phyloP scores from a whole-genome alignment of 106 monocot genomes.

The Apostasia ramifera region DNA sequence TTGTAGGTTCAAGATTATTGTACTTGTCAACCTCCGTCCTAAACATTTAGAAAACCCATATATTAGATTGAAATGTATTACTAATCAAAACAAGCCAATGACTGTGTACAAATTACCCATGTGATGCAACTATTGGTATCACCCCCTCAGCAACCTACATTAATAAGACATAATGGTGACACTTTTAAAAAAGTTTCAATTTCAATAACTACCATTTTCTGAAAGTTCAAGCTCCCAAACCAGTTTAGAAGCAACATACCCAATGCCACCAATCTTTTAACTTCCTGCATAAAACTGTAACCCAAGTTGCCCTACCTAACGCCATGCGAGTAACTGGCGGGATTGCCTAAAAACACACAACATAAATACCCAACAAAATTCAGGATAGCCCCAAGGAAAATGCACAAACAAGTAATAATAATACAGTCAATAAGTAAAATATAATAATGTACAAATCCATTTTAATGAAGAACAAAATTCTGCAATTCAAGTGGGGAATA shows the following conservation, averaged over 20 bases:
- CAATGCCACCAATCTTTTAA: constrained; percentile 97
- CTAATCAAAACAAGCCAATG: background rate
- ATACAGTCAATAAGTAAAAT: background rate
- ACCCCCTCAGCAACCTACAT: constrained; percentile 97
- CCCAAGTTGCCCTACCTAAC: constrained; percentile 86
- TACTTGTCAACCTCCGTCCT: constrained; percentile 79
- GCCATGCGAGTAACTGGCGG: constrained; percentile 95
- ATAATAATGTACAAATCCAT: background rate
- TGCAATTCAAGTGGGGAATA: background rate
- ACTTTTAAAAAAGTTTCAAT: background rate
- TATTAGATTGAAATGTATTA: background rate
- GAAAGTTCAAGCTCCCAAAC: background rate
- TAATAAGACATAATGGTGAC: constrained; percentile 7
- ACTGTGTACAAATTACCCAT: constrained; percentile 50
- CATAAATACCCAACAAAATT: background rate
- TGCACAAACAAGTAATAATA: background rate
- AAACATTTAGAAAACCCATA: constrained; percentile 4
- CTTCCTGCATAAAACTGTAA: constrained; percentile 89
- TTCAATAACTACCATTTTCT: background rate
- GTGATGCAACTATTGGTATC: constrained; percentile 90
- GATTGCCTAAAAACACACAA: constrained; percentile 61
- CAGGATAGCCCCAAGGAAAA: background rate
- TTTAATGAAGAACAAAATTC: background rate
- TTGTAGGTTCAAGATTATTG: constrained; percentile 69
- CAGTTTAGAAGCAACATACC: constrained; percentile 32